phyloP scores from a whole-genome alignment of 768 basidiomycete genomes.

The Russula lepida region DNA sequence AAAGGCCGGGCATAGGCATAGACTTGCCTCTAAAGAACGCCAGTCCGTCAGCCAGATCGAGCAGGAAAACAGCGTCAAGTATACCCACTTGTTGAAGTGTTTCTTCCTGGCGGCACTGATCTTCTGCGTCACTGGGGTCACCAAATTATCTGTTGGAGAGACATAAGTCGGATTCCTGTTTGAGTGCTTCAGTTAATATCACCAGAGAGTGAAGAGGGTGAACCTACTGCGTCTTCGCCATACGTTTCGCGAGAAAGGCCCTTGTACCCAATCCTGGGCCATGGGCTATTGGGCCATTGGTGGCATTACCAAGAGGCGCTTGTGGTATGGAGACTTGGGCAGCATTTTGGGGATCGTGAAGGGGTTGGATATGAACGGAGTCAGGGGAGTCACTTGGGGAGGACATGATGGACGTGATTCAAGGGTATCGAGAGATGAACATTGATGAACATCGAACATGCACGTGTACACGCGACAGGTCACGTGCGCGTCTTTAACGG shows the following conservation, averaged over 20 bases:
- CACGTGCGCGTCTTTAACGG: not conserved
- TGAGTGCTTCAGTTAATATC: constrained; percentile 4
- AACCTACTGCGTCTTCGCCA: constrained; percentile 81
- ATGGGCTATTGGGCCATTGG: constrained; percentile 43
- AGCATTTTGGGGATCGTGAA: constrained; percentile 79
- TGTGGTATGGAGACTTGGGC: constrained; percentile 72
- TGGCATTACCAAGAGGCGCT: constrained; percentile 65
- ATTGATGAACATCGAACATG: constrained; percentile 12
- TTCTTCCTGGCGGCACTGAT: constrained; percentile 87
- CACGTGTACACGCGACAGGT: constrained; percentile 17
- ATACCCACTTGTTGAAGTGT: constrained; percentile 76
- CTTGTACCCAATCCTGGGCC: constrained; percentile 78
- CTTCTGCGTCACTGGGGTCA: constrained; percentile 92
- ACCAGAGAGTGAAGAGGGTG: constrained; percentile 6
- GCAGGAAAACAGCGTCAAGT: constrained; percentile 14
- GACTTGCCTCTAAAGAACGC: constrained; percentile 36
- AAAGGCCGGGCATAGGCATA: constrained; percentile 54
- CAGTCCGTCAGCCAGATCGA: not conserved
- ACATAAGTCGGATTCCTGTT: constrained; percentile 77
- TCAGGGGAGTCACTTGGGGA: constrained; percentile 63
- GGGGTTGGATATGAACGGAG: constrained; percentile 55
- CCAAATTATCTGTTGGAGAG: constrained; percentile 91
- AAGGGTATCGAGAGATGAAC: not conserved
- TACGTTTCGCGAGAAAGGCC: constrained; percentile 86
- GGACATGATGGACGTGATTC: constrained; percentile 37